phyloP scores from a whole-genome alignment of 352 stramenopile species.

The Pythium aristosporum region DNA sequence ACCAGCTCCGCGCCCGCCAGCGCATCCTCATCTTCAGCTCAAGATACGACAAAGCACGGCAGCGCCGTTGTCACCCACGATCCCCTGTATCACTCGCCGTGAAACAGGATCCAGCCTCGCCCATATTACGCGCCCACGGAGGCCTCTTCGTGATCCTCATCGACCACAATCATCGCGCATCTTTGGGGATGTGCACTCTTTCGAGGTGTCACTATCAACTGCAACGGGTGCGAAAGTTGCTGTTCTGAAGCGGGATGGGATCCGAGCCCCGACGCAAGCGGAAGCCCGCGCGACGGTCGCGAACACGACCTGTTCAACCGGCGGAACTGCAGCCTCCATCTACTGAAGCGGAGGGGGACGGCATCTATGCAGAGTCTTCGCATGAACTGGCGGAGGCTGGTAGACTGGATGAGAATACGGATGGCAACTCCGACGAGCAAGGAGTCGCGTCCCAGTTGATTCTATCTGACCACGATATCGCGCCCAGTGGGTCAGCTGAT shows the following conservation, averaged over 20 bases:
- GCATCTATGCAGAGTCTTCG: not conserved
- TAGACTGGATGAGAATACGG: not conserved
- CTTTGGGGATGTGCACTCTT: not conserved
- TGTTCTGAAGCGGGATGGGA: not conserved
- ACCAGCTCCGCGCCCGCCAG: not conserved
- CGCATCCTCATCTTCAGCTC: not conserved
- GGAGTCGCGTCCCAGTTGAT: not conserved
- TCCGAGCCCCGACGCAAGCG: constrained; percentile 10
- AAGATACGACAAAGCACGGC: not conserved
- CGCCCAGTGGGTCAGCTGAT: not conserved
- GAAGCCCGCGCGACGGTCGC: constrained; percentile 1
- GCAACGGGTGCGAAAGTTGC: not conserved
- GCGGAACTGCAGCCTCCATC: not conserved
- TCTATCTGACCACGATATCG: not conserved
- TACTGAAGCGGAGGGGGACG: not conserved
- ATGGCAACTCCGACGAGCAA: not conserved
- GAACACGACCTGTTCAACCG: not conserved
- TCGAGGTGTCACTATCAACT: not conserved
- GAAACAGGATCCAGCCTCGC: not conserved
- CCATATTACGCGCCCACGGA: too few relatives aligned
- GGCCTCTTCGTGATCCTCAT: too few relatives aligned
- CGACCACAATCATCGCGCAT: not conserved
- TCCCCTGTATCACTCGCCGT: not conserved
- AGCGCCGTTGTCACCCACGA: not conserved
- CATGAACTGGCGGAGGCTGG: not conserved